Base-by-base conservation (phyloP, 306 rosid genomes). In the Cucurbita argyrosperma region DNA sequence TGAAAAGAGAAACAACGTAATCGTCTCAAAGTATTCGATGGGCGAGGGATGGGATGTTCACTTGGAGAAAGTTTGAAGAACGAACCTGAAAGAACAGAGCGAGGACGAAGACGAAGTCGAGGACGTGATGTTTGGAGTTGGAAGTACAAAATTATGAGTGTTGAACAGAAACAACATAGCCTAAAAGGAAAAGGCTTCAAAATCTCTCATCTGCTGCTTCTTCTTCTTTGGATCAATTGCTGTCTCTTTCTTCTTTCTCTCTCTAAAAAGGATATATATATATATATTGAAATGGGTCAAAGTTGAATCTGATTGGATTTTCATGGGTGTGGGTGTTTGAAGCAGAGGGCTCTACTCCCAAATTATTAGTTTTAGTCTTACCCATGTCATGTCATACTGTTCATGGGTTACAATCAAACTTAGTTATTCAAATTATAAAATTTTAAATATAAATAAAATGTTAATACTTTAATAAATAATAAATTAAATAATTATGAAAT, bases 291-390 rank as follows among this genome's bases (percentile, higher is more conserved):
- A 46, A 10, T 69, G 74, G 58, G 74, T 69, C 74, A 69, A 64
- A 26, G 15, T 15, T 64, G 5, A 64, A 64, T 64, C 42, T 69
- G 74, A 69, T 69, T 69, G 57, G 45, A 30, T 7, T 69, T 69
- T 69, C 74, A 69, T 69, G 74, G 58, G 14, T 69, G 58, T 69
- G 74, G 56, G 49, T 69, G 47, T 47, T 62, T 38, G 49, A 62
- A 39, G 23, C 47, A 38, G 4, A 8, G 21, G 47, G 4, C 0
- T 61, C 67, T 37, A 2, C 15, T 14, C 7, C 23, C 67, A 61
- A 37, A 61, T 61, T 37, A 61, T 61, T 61, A 15, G 21, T 61
- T 61, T 61, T 37, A 4, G 21, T 13, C 11, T 46, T 10, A 12
- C 11, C 14, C 43, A 40, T 4, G 43, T 23, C 47, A 30, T 30